A percentile compares a stretch with the other conserved stretches of the same genome.
Evolutionary conservation across 345 rosid species (phyloP).

Genomic region (Heritiera littoralis): DNA sequence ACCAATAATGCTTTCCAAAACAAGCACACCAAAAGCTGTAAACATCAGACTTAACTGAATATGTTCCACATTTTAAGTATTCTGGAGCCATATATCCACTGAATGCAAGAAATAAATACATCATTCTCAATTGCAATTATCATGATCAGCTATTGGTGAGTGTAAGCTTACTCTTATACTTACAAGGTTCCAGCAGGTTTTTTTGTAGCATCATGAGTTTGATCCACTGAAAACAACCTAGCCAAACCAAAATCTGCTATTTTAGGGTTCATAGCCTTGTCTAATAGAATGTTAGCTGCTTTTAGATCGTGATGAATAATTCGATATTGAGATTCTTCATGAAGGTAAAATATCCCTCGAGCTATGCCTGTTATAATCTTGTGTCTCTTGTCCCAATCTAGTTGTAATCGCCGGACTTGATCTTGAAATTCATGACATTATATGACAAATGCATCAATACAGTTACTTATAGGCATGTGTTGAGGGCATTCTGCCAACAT

Average conservation of each 20-base stretch:
- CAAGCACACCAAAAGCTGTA: conserved; percentile 46
- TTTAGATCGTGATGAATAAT: conserved; percentile 52
- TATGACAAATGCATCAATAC: not conserved
- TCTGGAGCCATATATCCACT: conserved; percentile 52
- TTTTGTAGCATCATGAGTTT: conserved; percentile 32
- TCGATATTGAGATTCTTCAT: conserved; percentile 41
- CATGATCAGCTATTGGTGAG: conserved; percentile 10
- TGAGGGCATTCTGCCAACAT: too few relatives aligned
- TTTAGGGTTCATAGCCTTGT: conserved; percentile 43
- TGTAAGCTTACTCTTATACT: not conserved
- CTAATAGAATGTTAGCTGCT: conserved; percentile 47
- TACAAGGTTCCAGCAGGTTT: conserved; percentile 45
- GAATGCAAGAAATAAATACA: not conserved
- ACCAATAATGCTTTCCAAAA: conserved; percentile 29
- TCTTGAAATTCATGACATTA: too few relatives aligned
- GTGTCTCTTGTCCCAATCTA: conserved; percentile 19
- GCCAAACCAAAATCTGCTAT: conserved; percentile 57
- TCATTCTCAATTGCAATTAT: conserved; percentile 16
- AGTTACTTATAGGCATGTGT: too few relatives aligned
- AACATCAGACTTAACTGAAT: conserved; percentile 44
- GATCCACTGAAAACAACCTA: conserved; percentile 36
- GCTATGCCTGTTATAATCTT: conserved; percentile 35
- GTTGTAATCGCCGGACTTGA: not conserved
- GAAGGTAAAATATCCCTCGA: conserved; percentile 47
- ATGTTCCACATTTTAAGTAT: conserved; percentile 26